phyloP scores from a whole-genome alignment of 768 basidiomycete species.

The Jaapia argillacea region DNA sequence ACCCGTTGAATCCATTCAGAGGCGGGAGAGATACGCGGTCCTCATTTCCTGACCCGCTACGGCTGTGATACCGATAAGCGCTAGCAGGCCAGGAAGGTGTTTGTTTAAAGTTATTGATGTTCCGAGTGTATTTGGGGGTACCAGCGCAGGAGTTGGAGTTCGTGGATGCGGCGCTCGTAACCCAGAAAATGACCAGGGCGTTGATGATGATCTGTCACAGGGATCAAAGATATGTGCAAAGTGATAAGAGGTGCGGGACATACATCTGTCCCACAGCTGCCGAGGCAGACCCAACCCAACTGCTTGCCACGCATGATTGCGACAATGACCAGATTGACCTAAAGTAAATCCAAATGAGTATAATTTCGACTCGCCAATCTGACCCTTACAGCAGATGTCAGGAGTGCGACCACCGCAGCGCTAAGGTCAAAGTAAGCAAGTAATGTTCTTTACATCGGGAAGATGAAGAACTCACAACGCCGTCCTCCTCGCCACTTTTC shows the following conservation, averaged over 20 bases:
- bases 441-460: background rate
- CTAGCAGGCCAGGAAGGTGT: too few relatives aligned
- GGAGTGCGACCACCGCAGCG: conserved; percentile 34
- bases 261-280: conserved; percentile 28
- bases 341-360: background rate
- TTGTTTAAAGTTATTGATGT: too few relatives aligned
- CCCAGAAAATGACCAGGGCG: conserved; percentile 37
- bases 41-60: too few relatives aligned
- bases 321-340: conserved; percentile 33
- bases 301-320: conserved; percentile 33
- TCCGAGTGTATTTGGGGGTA: too few relatives aligned
- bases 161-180: too few relatives aligned
- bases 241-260: background rate
- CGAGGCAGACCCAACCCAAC: conserved; percentile 38
- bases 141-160: too few relatives aligned
- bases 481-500: conserved; percentile 30
- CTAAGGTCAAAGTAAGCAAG: too few relatives aligned
- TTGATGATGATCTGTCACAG: conserved; percentile 33
- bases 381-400: conserved; percentile 42
- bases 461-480: conserved; percentile 24
- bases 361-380: background rate
- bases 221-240: background rate
- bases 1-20: too few relatives aligned
- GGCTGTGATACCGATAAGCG: too few relatives aligned
- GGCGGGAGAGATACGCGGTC: too few relatives aligned